Base-by-base conservation (phyloP, 345 rosid genomes). In the Aquilaria sinensis region DNA sequence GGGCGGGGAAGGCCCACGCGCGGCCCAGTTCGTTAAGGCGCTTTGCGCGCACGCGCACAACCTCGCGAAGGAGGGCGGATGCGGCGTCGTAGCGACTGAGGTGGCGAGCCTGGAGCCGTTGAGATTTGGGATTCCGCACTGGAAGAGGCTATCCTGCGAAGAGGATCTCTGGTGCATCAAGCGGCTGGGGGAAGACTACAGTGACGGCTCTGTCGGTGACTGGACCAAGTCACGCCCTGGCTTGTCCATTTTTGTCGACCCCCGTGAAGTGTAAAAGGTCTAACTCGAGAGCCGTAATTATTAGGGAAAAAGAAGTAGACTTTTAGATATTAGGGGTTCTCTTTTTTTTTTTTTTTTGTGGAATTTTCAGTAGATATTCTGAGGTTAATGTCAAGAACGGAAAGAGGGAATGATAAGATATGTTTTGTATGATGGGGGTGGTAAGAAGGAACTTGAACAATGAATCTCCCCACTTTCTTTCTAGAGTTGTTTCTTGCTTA, bases 81-180 rank as follows among this genome's bases (percentile, higher is more conserved):
- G 96, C 31, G 62, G 84, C 2, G 90, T 89, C 47, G 88, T 95
- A 69, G 99, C 88, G 2, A 74, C 96, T 2, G 97, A 95, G 77
- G 92, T 95, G 60, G 80, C 92, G 12, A 77, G 80, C 43, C 37
- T 58, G 47, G 96, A 92, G 10, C 96, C 96, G 51, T 83, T 90
- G 12, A 75, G 67, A 73, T 56, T 58, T 23, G 91, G 92, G 49
- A 86, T 94, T 53, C 96, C 96, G 7, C 83, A 85, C 67, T 94
- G 99, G 97, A 85, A 84, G 65, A 57, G 51, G 64, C 81, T 94
- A 47, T 94, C 99, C 53, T 84, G 84, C 64, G 81, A 74, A 15
- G 94, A 86, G 66, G 99, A 94, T 51, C 57, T 88, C 41, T 94
- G 99, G 99, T 94, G 95, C 49, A 72, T 94, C 16, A 94, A 94